Percentiles rank a stretch among this genome's conserved stretches.
Evolutionary conservation across 441 rosid genomes (phyloP).

Genomic region (Bocquillonia castaneifolia): DNA sequence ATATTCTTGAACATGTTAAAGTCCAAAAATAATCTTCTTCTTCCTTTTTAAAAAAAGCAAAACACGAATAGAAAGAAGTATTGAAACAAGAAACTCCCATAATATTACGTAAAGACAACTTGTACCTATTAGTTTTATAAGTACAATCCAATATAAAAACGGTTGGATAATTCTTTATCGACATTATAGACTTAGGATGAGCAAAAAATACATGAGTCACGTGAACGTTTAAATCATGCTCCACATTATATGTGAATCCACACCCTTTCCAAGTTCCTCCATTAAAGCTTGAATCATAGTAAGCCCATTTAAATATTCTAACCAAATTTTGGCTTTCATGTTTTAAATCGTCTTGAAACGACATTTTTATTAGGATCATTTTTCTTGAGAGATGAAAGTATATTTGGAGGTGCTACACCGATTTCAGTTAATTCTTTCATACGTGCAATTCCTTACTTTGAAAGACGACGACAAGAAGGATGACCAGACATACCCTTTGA

Average conservation of each 20-base stretch:
- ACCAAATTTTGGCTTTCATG: neutral
- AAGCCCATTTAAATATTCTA: neutral
- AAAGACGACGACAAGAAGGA: no score
- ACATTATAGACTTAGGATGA: neutral
- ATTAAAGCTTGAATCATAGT: no score
- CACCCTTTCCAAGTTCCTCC: neutral
- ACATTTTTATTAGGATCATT: no score
- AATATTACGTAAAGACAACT: neutral
- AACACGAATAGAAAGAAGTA: neutral
- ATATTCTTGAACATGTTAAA: constrained; percentile 8
- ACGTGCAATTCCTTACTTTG: no score
- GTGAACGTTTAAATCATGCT: neutral
- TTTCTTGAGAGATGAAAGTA: no score
- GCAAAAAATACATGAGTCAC: neutral
- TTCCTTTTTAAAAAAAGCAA: neutral
- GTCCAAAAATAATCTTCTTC: constrained; percentile 13
- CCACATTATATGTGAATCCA: neutral
- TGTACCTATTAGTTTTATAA: neutral
- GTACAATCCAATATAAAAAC: neutral
- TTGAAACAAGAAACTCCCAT: neutral
- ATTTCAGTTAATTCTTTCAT: no score
- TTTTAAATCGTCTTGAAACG: no score
- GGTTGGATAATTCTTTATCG: neutral
- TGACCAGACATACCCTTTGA: neutral
- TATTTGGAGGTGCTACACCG: no score